phyloP scores from a whole-genome alignment of 768 basidiomycete genomes.

The Trichaptum fuscoviolaceum region DNA sequence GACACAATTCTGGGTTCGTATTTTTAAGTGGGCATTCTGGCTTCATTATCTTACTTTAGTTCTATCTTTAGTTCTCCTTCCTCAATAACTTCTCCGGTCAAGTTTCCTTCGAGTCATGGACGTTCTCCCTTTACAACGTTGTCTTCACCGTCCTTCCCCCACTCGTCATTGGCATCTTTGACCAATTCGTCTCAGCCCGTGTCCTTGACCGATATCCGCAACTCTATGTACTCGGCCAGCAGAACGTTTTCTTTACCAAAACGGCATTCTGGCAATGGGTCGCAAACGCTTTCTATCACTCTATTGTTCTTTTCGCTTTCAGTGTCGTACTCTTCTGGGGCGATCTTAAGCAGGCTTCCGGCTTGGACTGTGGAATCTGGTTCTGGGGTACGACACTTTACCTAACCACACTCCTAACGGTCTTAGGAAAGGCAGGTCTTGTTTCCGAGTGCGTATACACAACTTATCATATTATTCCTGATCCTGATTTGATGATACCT shows the following conservation, averaged over 20 bases:
- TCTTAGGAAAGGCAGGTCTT: conserved; percentile 94
- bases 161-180: conserved; percentile 95
- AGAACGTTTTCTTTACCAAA: conserved; percentile 89
- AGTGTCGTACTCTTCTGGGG: conserved; percentile 91
- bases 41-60: conserved; percentile 11
- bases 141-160: conserved; percentile 95
- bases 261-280: conserved; percentile 93
- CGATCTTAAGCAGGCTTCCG: conserved; percentile 75
- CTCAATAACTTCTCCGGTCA: conserved; percentile 99
- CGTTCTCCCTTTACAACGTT: conserved; percentile 94
- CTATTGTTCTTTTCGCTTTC: conserved; percentile 82
- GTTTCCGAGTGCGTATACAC: conserved; percentile 84
- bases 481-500: conserved; percentile 8
- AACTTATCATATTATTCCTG: not conserved
- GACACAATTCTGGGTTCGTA: conserved; percentile 93
- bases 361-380: conserved; percentile 91
- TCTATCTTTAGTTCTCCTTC: conserved; percentile 79
- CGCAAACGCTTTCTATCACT: conserved; percentile 84
- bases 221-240: conserved; percentile 89
- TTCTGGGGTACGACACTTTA: conserved; percentile 99
- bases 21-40: not conserved
- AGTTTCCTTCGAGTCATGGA: conserved; percentile 98
- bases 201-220: conserved; percentile 97
- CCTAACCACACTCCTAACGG: conserved; percentile 86
- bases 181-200: conserved; percentile 96